Percentiles rank a stretch among this genome's conserved stretches.
These are phyloP conservation scores for Colletotrichum orchidophilum DNA, from an alignment of 2,329 filamentous ascomycete genomes.

Conservation along the genomic window DNA sequence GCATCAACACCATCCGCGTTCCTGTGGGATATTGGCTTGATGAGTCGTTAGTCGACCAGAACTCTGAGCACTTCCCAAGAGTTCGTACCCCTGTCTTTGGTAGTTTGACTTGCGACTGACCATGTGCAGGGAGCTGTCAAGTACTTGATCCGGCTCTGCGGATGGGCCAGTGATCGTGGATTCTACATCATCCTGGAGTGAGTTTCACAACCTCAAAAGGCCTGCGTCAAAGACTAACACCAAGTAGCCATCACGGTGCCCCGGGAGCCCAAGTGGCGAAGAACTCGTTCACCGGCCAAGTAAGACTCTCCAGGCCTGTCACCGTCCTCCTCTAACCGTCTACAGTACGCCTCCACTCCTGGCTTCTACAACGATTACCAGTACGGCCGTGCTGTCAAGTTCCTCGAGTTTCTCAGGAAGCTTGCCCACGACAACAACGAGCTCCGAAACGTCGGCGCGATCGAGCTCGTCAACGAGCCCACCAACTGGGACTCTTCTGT, in stretches of 20 bases:
- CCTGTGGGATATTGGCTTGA: constrained; percentile 66
- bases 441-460: constrained; percentile 66
- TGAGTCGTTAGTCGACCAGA: constrained; percentile 55
- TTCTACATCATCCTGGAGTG: constrained; percentile 63
- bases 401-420: constrained; percentile 65
- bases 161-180: constrained; percentile 57
- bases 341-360: constrained; percentile 39
- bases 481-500: constrained; percentile 46
- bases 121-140: constrained; percentile 50
- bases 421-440: constrained; percentile 57
- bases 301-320: constrained; percentile 5
- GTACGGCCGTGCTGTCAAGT: constrained; percentile 63
- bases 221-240: not conserved
- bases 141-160: constrained; percentile 56
- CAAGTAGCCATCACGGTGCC: constrained; percentile 53
- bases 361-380: constrained; percentile 67
- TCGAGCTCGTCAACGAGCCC: constrained; percentile 69
- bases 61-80: constrained; percentile 60
- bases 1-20: constrained; percentile 63
- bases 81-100: not conserved
- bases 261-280: constrained; percentile 57
- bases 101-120: not conserved
- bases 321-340: not conserved
- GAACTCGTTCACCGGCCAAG: constrained; percentile 58
- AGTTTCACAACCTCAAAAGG: not conserved